Evolutionary conservation across 805 yeast species (phyloP).

Genomic region (Metschnikowia continentalis): DNA sequence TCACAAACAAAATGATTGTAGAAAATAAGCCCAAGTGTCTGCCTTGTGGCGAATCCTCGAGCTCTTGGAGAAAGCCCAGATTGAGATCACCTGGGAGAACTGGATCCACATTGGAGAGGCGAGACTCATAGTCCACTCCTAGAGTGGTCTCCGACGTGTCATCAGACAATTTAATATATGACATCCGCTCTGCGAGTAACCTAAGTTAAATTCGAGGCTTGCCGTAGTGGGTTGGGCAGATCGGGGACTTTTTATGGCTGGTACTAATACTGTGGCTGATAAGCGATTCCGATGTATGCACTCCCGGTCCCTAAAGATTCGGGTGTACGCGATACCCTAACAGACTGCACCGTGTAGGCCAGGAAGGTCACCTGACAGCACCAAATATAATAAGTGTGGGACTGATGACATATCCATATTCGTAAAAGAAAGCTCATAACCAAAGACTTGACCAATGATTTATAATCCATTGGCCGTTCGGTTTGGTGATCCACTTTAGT

Average conservation of each 20-base stretch:
- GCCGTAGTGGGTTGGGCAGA: no score
- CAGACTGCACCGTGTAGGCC: no score
- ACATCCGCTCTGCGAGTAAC: conserved; percentile 1
- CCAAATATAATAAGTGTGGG: neutral
- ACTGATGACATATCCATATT: neutral
- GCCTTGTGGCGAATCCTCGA: conserved; percentile 65
- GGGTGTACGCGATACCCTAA: no score
- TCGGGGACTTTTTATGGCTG: neutral
- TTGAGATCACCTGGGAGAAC: conserved; percentile 2
- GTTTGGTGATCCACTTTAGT: no score
- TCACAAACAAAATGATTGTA: conserved; percentile 57
- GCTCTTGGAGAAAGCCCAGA: conserved; percentile 22
- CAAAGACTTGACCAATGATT: no score
- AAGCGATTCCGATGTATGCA: conserved; percentile 5
- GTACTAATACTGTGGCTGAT: conserved; percentile 12
- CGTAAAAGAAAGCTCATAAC: neutral
- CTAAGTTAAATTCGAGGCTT: neutral
- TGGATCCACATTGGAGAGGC: conserved; percentile 1
- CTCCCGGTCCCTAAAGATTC: neutral
- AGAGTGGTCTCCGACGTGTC: conserved; percentile 2
- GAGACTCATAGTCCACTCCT: conserved; percentile 8
- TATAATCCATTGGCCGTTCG: no score
- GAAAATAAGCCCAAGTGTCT: conserved; percentile 69
- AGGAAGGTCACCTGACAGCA: neutral
- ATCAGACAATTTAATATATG: conserved; percentile 8